Base-by-base conservation (phyloP, 2,329 filamentous ascomycete genomes). In the Fusarium sp. region DNA sequence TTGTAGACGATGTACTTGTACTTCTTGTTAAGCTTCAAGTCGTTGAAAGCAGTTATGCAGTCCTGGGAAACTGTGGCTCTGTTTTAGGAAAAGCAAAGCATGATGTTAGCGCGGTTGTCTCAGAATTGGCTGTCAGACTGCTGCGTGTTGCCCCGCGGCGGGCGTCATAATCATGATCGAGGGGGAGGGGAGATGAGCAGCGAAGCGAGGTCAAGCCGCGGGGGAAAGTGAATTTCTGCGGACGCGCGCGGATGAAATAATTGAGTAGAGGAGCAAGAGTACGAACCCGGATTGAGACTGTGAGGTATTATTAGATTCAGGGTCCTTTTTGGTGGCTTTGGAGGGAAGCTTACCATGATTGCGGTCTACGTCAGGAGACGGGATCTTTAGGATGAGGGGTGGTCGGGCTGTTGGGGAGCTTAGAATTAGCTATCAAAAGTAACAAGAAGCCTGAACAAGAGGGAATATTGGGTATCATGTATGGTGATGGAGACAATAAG, bases 1-100 rank as follows among this genome's bases (percentile, higher is more conserved):
- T 94, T 93, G 90, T 88, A 95, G 86, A 96, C 89, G 84, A 96
- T 91, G 87, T 88, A 97, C 84, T 93, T 94, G 84, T 89, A 86
- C 84, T 88, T 89, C 83, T 94, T 94, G 82, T 83, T 85, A 74
- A 94, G 89, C 88, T 95, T 95, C 72, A 95, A 87, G 74, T 94
- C 90, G 82, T 94, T 93, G 87, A 91, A 95, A 64, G 84, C 81
- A 72, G 80, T 79, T 79, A 89, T 88, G 87, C 91, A 94, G 63
- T 94, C 91, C 78, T 88, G 86, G 72, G 86, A 83, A 76, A 94
- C 89, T 79, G 86, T 85, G 74, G 91, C 91, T 86, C 91, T 94
- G 81, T 47, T 50, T 34, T 36, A 30, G 10, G 11, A 52, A 59
- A 55, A 59, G 61, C 46, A 61, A 57, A 49, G 18, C 49, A 47